phyloP scores from a whole-genome alignment of 2,329 filamentous ascomycete genomes.

The Penicillium oxalicum region DNA sequence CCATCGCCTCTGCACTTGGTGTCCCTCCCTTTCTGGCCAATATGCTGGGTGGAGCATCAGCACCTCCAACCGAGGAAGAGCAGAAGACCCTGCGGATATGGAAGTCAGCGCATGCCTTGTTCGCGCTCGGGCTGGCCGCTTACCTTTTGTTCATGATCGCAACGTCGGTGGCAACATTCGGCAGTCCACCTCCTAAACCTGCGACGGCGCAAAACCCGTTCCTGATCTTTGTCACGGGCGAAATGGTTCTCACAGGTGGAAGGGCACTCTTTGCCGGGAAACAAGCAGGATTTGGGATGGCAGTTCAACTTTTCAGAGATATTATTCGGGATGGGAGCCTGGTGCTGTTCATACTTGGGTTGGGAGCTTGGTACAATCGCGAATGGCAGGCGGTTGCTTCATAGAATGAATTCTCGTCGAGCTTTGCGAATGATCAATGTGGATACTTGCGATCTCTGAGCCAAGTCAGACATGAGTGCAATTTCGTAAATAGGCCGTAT shows the following conservation, averaged over 20 bases:
- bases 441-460: neutral
- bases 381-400: slow-evolving; percentile 22
- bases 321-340: slow-evolving; percentile 41
- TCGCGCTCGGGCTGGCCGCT: slow-evolving; percentile 50
- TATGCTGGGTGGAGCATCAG: slow-evolving; percentile 34
- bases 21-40: slow-evolving; percentile 36
- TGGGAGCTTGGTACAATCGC: slow-evolving; percentile 37
- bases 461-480: too few species aligned
- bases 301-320: slow-evolving; percentile 35
- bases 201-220: slow-evolving; percentile 43
- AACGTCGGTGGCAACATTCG: slow-evolving; percentile 34
- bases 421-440: slow-evolving; percentile 4
- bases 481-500: too few species aligned
- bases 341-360: slow-evolving; percentile 41
- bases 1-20: slow-evolving; percentile 41
- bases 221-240: slow-evolving; percentile 43
- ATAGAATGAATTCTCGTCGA: neutral
- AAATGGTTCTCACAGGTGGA: slow-evolving; percentile 38
- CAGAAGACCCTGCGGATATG: slow-evolving; percentile 41
- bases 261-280: slow-evolving; percentile 29
- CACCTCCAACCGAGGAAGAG: slow-evolving; percentile 34
- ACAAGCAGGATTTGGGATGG: slow-evolving; percentile 26
- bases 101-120: slow-evolving; percentile 54
- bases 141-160: slow-evolving; percentile 44
- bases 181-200: slow-evolving; percentile 38